Evolutionary conservation across 306 rosid genomes (phyloP).

Genomic region (Lablab purpureus): DNA sequence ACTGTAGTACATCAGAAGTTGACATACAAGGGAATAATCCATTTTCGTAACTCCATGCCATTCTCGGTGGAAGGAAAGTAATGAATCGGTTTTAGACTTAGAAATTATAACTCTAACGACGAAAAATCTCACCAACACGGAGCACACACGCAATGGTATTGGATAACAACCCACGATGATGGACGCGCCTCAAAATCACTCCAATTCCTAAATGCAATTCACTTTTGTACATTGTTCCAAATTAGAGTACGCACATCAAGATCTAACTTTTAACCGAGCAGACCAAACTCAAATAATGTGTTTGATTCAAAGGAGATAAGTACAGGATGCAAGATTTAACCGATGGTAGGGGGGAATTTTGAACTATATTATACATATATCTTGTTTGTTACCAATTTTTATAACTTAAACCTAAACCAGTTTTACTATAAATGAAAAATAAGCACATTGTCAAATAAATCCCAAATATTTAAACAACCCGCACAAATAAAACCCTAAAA

Average conservation of each 20-base stretch:
- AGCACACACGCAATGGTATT: background rate
- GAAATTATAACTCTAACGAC: background rate
- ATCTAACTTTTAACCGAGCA: conserved; percentile 2
- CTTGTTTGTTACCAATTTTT: too few relatives aligned
- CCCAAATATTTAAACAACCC: conserved; percentile 21
- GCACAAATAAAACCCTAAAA: background rate
- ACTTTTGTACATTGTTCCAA: conserved; percentile 6
- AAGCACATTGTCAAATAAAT: background rate
- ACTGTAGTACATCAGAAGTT: background rate
- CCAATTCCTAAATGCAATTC: background rate
- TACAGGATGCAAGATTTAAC: background rate
- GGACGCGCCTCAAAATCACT: background rate
- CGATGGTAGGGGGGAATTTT: background rate
- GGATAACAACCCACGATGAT: background rate
- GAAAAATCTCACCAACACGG: background rate
- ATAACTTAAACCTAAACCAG: too few relatives aligned
- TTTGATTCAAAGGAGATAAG: background rate
- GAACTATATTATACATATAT: background rate
- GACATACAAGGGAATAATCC: background rate
- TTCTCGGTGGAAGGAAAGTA: background rate
- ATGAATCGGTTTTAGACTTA: background rate
- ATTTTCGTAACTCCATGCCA: background rate
- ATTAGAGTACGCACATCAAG: background rate
- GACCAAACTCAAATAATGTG: background rate
- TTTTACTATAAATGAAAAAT: too few relatives aligned